These are phyloP conservation scores for Globisporangium cederbergense DNA, from an alignment of 352 stramenopile species.

Conservation along the genomic window DNA sequence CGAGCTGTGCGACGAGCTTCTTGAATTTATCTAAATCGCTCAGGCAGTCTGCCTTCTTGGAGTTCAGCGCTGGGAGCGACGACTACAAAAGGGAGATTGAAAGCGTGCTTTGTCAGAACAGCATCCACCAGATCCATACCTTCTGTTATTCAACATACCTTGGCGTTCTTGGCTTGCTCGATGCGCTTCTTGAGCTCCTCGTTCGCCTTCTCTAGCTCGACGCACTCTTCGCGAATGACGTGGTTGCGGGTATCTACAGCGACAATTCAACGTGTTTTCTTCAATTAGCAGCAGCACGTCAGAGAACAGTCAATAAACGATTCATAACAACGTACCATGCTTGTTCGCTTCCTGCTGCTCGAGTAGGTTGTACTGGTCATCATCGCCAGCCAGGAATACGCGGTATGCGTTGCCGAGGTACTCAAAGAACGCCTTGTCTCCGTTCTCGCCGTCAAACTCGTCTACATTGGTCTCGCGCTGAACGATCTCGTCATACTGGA, in stretches of 20 bases:
- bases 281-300: neutral
- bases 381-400: slow-evolving; percentile 93
- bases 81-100: slow-evolving; percentile 14
- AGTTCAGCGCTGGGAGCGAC: slow-evolving; percentile 71
- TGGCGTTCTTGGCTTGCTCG: slow-evolving; percentile 62
- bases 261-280: neutral
- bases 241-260: slow-evolving; percentile 52
- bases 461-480: slow-evolving; percentile 47
- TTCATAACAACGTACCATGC: slow-evolving; percentile 27
- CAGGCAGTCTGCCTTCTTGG: slow-evolving; percentile 85
- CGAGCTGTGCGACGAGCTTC: slow-evolving; percentile 80
- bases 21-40: slow-evolving; percentile 93
- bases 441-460: slow-evolving; percentile 68
- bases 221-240: slow-evolving; percentile 43
- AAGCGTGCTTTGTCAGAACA: neutral
- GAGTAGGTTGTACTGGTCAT: slow-evolving; percentile 86
- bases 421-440: slow-evolving; percentile 92
- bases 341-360: slow-evolving; percentile 73
- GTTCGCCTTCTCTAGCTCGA: slow-evolving; percentile 45
- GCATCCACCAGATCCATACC: neutral
- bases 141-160: slow-evolving; percentile 26
- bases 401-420: slow-evolving; percentile 92
- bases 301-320: neutral
- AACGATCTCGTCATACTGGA: slow-evolving; percentile 85
- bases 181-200: slow-evolving; percentile 65